Evolutionary conservation across 352 stramenopile genomes (phyloP).

Genomic region (Achlya hypogyna): DNA sequence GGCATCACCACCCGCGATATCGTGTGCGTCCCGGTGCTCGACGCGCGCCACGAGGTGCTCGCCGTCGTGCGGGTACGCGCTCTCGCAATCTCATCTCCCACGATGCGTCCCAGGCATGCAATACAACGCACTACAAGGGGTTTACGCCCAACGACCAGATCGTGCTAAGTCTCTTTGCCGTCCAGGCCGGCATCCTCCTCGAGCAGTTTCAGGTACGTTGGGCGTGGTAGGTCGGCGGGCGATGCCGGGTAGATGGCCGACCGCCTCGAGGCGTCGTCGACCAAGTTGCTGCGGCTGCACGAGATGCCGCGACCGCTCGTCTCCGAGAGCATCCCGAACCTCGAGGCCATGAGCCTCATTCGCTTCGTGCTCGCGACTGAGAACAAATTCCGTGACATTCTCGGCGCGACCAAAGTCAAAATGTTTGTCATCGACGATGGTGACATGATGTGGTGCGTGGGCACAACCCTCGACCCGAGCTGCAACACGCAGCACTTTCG

Average conservation of each 20-base stretch:
- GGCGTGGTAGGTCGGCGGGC: background rate
- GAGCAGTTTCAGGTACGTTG: constrained; percentile 28
- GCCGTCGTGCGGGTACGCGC: constrained; percentile 32
- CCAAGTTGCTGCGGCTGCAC: constrained; percentile 45
- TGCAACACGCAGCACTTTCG: constrained; percentile 28
- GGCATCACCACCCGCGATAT: constrained; percentile 45
- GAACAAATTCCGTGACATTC: constrained; percentile 42
- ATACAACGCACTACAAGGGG: constrained; percentile 56
- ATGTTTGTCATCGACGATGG: constrained; percentile 45
- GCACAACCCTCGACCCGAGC: constrained; percentile 10
- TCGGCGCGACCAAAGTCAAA: constrained; percentile 54
- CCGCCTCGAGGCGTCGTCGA: constrained; percentile 48
- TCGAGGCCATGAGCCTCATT: constrained; percentile 27
- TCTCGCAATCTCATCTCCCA: background rate
- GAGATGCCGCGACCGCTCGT: constrained; percentile 39
- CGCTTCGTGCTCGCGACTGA: constrained; percentile 46
- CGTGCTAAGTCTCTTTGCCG: constrained; percentile 39
- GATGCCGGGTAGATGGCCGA: constrained; percentile 24
- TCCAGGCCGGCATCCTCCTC: constrained; percentile 50
- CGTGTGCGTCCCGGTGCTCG: constrained; percentile 52
- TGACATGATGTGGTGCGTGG: constrained; percentile 8
- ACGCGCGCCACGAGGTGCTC: constrained; percentile 51
- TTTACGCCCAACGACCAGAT: constrained; percentile 74
- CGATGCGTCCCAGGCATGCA: constrained; percentile 35
- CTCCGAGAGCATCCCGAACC: constrained; percentile 21